Base-by-base conservation (phyloP, 2,329 filamentous ascomycete genomes). In the Fusarium humuli region DNA sequence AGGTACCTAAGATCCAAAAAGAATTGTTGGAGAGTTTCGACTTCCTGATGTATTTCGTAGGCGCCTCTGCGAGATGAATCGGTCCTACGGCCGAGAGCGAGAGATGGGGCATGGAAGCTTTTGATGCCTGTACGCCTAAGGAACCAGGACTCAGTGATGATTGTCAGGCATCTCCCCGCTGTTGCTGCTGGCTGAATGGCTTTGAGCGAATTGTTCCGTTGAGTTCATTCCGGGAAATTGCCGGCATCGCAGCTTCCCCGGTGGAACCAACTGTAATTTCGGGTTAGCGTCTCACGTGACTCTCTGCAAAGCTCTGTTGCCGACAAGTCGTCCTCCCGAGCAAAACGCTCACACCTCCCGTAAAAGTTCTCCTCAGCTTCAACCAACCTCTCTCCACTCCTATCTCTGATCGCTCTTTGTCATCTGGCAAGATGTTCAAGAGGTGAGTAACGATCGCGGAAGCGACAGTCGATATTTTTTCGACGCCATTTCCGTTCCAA, bases 401-500 rank as follows among this genome's bases (percentile, higher is more conserved):
- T 82, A 85, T 87, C 81, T 82, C 81, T 81, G 83, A 86, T 85
- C 85, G 87, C 87, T 88, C 87, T 88, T 85, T 84, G 84, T 87
- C 87, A 89, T 90, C 88, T 86, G 83, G 83, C 87, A 92, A 87
- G 89, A 93, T 93, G 91, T 91, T 92, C 86, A 92, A 92, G 90
- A 92, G 90, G 91, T 93, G 84, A 84, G 90, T 88, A 78, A 59
- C 67, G 65, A 71, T 62, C 68, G 76, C 67, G 64, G 73, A 67
- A 80, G 68, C 40, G 48, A 73, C 55, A 74, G 78, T 77, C 75
- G 70, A 57, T 65, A 63, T 62, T 61, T 67, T 69, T 72, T 69
- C 47, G 67, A 55, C 65, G 41, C 61, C 56, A 49, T 59, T 60
- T 68, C 27, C 58, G 69, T 69, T 64, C 61, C 82, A 85, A 87